phyloP scores from a whole-genome alignment of 257 asterid genomes.

The Prunella vulgaris region DNA sequence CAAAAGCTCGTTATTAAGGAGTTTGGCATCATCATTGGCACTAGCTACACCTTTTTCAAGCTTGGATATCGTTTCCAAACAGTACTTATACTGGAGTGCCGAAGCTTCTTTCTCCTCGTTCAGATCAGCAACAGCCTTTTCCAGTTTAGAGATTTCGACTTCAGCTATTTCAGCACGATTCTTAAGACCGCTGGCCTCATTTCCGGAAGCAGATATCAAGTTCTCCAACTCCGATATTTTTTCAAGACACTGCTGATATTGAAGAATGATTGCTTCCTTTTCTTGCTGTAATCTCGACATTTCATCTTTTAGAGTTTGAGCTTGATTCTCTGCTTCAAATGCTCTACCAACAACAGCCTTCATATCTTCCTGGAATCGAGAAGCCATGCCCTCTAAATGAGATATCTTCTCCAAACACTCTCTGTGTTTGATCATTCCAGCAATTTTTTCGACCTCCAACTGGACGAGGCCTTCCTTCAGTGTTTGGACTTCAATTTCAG shows the following conservation, averaged over 20 bases:
- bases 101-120: conserved; percentile 65
- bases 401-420: conserved; percentile 47
- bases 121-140: conserved; percentile 39
- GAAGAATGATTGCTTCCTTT: conserved; percentile 36
- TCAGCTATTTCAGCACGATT: conserved; percentile 60
- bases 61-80: conserved; percentile 58
- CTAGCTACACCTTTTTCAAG: conserved; percentile 51
- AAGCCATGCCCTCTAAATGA: conserved; percentile 42
- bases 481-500: conserved; percentile 61
- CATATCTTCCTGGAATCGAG: conserved; percentile 42
- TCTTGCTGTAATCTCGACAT: conserved; percentile 51
- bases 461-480: conserved; percentile 60
- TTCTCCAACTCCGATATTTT: conserved; percentile 57
- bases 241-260: conserved; percentile 40
- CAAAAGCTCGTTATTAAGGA: conserved; percentile 49
- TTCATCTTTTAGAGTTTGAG: conserved; percentile 44
- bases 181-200: conserved; percentile 41
- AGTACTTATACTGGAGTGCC: conserved; percentile 48
- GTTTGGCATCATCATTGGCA: conserved; percentile 51
- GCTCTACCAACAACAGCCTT: conserved; percentile 39
- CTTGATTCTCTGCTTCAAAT: conserved; percentile 48
- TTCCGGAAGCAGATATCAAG: conserved; percentile 36
- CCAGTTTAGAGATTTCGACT: conserved; percentile 52
- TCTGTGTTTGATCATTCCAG: conserved; percentile 41
- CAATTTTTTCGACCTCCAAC: conserved; percentile 59